Evolutionary conservation across 1,284 basidiomycete genomes (phyloP), one percentile per base, ranked within the genome.

Genomic region (Melanopsichium pennsylvanicum): DNA sequence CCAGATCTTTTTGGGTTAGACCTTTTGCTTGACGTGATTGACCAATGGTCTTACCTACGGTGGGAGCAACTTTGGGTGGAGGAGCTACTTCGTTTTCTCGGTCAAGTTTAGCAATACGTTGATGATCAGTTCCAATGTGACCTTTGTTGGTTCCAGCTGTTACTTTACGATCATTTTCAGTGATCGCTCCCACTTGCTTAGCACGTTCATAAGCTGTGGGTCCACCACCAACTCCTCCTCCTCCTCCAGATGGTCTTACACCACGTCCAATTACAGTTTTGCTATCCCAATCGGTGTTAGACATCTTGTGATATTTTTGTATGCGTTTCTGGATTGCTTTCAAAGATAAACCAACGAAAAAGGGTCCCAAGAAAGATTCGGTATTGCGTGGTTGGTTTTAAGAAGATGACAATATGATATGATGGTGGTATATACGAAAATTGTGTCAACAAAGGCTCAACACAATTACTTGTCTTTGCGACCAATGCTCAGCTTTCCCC

Each of bases 1-100:
- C 96, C 22, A 97, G 85, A 60, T 97, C 95, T 84, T 96, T 97
- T 83, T 98, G 95, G 10, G 92, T 88, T 27, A 93, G 78, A 64
- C 88, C 85, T 76, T 88, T 86, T 25, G 88, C 90, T 84, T 88
- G 86, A 47, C 95, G 89, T 22, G 89, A 91, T 21, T 87, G 85
- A 77, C 90, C 88, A 74, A 98, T 94, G 71, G 90, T 90, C 82
- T 90, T 90, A 73, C 92, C 93, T 55, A 94, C 91, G 32, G 85
- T 85, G 26, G 88, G 85, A 3, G 86, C 84, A 70, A 98, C 85
- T 83, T 94, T 96, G 67, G 90, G 81, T 37, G 95, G 96, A 8
- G 96, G 93, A 9, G 93, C 91, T 19, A 97, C 94, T 78, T 97
- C 95, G 83, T 97, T 96, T 76, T 81, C 78, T 9, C 77, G 63